These are phyloP conservation scores for Apostasia ramifera DNA, from an alignment of 106 monocot genomes.

Conservation along the genomic window DNA sequence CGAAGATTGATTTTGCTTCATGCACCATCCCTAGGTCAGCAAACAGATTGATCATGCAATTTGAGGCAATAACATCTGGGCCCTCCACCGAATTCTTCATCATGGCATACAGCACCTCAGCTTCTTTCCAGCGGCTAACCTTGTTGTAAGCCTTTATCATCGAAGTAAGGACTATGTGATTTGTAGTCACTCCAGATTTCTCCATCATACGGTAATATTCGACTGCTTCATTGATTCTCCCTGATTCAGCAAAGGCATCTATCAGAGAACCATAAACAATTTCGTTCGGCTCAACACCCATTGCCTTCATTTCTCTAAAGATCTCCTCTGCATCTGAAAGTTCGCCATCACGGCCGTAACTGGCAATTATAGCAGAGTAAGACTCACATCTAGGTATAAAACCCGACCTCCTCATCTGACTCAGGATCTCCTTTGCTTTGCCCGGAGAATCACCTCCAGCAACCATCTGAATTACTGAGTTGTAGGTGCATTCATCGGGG, in stretches of 20 bases:
- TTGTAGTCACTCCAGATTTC: slow-evolving; percentile 32
- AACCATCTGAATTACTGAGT: slow-evolving; percentile 81
- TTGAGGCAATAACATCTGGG: slow-evolving; percentile 69
- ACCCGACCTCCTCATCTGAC: slow-evolving; percentile 41
- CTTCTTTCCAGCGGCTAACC: slow-evolving; percentile 58
- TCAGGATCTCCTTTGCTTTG: slow-evolving; percentile 41
- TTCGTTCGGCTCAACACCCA: slow-evolving; percentile 57
- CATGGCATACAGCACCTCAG: slow-evolving; percentile 57
- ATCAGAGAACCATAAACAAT: slow-evolving; percentile 64
- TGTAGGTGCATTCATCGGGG: slow-evolving; percentile 84
- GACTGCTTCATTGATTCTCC: slow-evolving; percentile 36
- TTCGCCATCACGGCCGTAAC: slow-evolving; percentile 24
- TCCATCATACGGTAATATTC: slow-evolving; percentile 52
- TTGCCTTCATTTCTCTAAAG: slow-evolving; percentile 44
- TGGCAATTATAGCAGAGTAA: slow-evolving; percentile 49
- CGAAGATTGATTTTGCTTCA: slow-evolving; percentile 54
- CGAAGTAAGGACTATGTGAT: slow-evolving; percentile 63
- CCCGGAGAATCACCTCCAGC: slow-evolving; percentile 41
- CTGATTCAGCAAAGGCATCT: slow-evolving; percentile 59
- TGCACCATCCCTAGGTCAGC: slow-evolving; percentile 63
- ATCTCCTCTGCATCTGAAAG: slow-evolving; percentile 38
- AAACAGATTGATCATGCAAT: slow-evolving; percentile 74
- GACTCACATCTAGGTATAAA: slow-evolving; percentile 63
- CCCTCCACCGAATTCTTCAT: slow-evolving; percentile 46
- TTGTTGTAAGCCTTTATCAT: slow-evolving; percentile 77